Conservation (phyloP, 306 rosid species). For the Castanea crenata region DNA sequence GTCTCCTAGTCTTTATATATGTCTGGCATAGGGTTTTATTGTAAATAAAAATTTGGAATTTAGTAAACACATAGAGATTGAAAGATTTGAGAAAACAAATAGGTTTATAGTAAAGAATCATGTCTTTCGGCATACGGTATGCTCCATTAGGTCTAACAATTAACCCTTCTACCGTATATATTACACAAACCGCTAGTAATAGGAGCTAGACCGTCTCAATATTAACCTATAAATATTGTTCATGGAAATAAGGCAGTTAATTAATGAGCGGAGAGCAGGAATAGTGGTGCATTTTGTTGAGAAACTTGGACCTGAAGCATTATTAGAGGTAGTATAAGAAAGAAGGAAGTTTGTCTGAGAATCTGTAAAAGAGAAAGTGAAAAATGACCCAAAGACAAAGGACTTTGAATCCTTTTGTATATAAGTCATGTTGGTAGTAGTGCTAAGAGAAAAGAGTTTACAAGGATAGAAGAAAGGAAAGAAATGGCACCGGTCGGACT, state of each 20-base stretch:
- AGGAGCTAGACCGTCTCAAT: no score
- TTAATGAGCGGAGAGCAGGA: conserved; percentile 16
- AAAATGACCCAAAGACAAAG: conserved; percentile 72
- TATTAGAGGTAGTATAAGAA: conserved; percentile 25
- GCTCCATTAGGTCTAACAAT: no score
- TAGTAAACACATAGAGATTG: no score
- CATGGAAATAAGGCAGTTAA: background rate
- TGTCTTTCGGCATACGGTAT: no score
- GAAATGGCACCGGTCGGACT: conserved; percentile 91
- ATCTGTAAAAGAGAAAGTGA: conserved; percentile 74
- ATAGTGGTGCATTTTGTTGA: conserved; percentile 16
- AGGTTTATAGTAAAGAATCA: no score
- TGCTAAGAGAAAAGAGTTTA: conserved; percentile 33
- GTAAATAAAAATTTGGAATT: no score
- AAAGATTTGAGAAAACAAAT: no score
- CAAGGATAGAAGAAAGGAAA: background rate
- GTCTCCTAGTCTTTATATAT: no score
- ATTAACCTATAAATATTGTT: background rate
- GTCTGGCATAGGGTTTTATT: no score
- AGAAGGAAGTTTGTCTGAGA: conserved; percentile 80
- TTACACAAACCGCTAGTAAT: no score
- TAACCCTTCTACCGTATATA: no score
- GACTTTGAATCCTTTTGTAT: conserved; percentile 55
- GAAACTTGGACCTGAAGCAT: conserved; percentile 6
- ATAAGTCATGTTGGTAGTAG: conserved; percentile 35